Evolutionary conservation across 495 filamentous ascomycete species (phyloP).

Genomic region (Margaritispora aquatica): DNA sequence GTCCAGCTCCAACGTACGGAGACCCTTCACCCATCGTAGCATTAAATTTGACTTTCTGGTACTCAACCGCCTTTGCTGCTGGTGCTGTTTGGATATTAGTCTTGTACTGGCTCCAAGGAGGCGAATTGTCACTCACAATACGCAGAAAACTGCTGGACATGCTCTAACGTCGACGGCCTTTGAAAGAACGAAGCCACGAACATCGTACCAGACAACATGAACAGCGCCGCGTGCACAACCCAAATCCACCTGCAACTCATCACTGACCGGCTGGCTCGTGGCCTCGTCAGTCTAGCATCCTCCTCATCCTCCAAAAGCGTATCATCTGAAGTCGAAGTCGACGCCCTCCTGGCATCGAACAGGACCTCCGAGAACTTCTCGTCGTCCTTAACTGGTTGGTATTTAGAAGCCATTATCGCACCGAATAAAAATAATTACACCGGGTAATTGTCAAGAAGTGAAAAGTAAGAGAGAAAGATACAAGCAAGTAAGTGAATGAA

Average conservation of each 20-base stretch:
- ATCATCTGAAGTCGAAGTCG: constrained; percentile 11
- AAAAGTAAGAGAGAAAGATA: constrained; percentile 7
- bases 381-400: constrained; percentile 14
- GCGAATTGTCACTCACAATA: constrained; percentile 17
- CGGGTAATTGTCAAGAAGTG: constrained; percentile 31
- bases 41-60: constrained; percentile 37
- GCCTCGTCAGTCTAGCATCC: background rate
- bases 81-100: constrained; percentile 29
- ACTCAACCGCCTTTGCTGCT: constrained; percentile 37
- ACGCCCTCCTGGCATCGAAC: constrained; percentile 5
- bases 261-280: constrained; percentile 1
- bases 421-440: constrained; percentile 29
- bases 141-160: constrained; percentile 21
- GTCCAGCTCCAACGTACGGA: constrained; percentile 36
- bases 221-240: constrained; percentile 36
- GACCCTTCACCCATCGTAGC: constrained; percentile 33
- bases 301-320: constrained; percentile 33
- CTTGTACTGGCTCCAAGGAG: constrained; percentile 7
- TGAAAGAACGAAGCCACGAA: constrained; percentile 36
- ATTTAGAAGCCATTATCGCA: constrained; percentile 23
- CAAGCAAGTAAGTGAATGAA: constrained; percentile 16
- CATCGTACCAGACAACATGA: constrained; percentile 35
- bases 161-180: constrained; percentile 24
- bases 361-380: constrained; percentile 18
- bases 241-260: constrained; percentile 33